These are phyloP conservation scores for Hura crepitans DNA, from an alignment of 441 rosid genomes.

Conservation along the genomic window DNA sequence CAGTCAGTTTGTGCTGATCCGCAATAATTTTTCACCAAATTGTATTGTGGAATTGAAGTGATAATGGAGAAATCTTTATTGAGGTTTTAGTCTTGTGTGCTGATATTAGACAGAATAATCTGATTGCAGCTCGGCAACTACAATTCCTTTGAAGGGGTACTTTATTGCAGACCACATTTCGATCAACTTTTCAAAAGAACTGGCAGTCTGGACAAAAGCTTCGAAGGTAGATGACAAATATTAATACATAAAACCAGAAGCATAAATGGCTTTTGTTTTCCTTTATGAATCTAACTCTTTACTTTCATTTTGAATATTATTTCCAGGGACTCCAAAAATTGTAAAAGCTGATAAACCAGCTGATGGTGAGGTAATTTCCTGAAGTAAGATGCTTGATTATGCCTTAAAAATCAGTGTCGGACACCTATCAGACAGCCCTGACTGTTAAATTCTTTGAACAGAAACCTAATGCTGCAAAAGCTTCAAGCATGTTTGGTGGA, in stretches of 20 bases:
- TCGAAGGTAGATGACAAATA: constrained; percentile 57
- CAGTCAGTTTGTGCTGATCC: too few species aligned
- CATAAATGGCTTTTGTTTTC: neutral
- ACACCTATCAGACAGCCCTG: constrained; percentile 11
- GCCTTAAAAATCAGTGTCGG: neutral
- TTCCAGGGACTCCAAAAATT: constrained; percentile 78
- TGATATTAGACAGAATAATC: constrained; percentile 18
- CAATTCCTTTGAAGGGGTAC: constrained; percentile 97
- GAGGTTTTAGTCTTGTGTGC: neutral
- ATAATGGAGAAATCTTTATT: neutral
- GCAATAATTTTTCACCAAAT: neutral
- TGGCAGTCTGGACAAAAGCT: constrained; percentile 96
- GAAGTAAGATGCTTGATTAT: constrained; percentile 7
- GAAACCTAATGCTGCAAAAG: constrained; percentile 76
- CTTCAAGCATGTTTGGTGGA: constrained; percentile 84
- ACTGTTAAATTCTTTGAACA: constrained; percentile 33
- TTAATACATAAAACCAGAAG: neutral
- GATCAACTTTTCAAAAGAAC: constrained; percentile 95
- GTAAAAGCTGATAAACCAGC: constrained; percentile 66
- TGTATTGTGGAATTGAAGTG: neutral
- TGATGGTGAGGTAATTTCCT: constrained; percentile 65
- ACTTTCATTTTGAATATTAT: constrained; percentile 15
- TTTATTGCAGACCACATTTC: constrained; percentile 94
- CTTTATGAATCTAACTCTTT: constrained; percentile 9
- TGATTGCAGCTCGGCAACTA: constrained; percentile 81